Conservation (phyloP, 2,329 filamentous ascomycete genomes). For the Xylariales sp. region DNA sequence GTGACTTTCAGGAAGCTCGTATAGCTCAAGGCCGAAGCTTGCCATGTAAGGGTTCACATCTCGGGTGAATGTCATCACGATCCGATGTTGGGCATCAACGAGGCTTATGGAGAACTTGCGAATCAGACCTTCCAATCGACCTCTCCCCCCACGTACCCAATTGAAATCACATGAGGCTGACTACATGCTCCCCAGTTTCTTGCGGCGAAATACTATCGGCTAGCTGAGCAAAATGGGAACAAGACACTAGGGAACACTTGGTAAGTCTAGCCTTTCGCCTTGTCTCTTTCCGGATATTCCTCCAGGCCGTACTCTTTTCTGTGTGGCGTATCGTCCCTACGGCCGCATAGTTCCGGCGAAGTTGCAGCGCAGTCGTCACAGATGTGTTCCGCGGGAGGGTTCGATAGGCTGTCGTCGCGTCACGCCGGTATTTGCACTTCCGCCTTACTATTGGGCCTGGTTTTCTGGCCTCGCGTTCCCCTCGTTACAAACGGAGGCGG, state of each 20-base stretch:
- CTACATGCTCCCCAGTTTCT: conserved; percentile 53
- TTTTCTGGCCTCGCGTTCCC: conserved; percentile 9
- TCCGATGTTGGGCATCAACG: conserved; percentile 37
- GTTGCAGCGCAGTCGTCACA: conserved; percentile 23
- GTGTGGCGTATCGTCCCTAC: conserved; percentile 17
- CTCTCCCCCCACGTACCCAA: conserved; percentile 9
- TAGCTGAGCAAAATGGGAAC: conserved; percentile 82
- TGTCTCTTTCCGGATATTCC: conserved; percentile 14
- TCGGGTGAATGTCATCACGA: conserved; percentile 19
- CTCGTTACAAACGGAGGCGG: conserved; percentile 5
- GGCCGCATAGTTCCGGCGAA: conserved; percentile 11
- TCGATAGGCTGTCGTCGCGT: conserved; percentile 30
- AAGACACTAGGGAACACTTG: conserved; percentile 93
- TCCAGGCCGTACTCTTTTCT: conserved; percentile 17
- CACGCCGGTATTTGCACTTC: conserved; percentile 14
- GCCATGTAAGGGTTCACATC: not conserved
- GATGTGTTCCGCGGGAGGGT: conserved; percentile 21
- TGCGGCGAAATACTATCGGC: conserved; percentile 84
- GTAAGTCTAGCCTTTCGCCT: conserved; percentile 51
- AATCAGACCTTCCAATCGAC: conserved; percentile 9
- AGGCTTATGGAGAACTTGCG: conserved; percentile 18
- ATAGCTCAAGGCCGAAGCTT: not conserved
- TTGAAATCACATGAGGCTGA: conserved; percentile 46
- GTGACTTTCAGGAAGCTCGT: not conserved
- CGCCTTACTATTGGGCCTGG: conserved; percentile 21